These are phyloP conservation scores for Pyrenophora graminea DNA, from an alignment of 2,329 filamentous ascomycete genomes.

Conservation along the genomic window DNA sequence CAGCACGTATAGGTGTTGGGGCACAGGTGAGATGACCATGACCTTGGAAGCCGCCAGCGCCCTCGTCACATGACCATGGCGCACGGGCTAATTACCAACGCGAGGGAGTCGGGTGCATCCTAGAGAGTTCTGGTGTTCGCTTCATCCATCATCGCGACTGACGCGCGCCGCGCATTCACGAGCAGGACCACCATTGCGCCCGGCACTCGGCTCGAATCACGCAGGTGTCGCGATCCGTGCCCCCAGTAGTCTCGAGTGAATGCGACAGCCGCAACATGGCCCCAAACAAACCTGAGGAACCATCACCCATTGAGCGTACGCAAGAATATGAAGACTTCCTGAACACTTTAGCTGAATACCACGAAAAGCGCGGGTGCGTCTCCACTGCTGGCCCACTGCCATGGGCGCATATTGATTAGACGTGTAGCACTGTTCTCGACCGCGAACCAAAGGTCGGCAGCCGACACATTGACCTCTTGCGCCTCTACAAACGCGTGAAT, in stretches of 20 bases:
- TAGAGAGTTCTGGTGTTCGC: constrained; percentile 40
- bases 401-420: constrained; percentile 29
- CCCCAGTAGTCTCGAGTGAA: constrained; percentile 21
- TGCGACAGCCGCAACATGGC: constrained; percentile 52
- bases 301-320: constrained; percentile 54
- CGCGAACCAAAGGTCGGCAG: constrained; percentile 79
- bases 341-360: constrained; percentile 70
- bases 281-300: constrained; percentile 49
- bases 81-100: constrained; percentile 12
- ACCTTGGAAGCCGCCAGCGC: constrained; percentile 21
- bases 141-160: constrained; percentile 36
- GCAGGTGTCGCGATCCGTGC: constrained; percentile 26
- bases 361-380: constrained; percentile 72
- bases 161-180: constrained; percentile 38
- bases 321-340: constrained; percentile 81
- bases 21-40: not conserved
- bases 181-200: constrained; percentile 30
- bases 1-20: not conserved
- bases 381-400: constrained; percentile 18
- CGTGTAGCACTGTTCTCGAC: constrained; percentile 69
- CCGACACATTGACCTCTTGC: constrained; percentile 74
- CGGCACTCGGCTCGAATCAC: constrained; percentile 24
- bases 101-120: constrained; percentile 26
- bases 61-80: constrained; percentile 24
- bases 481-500: constrained; percentile 77